These are phyloP conservation scores for Crotalaria pallida DNA, from an alignment of 306 rosid genomes.

Conservation along the genomic window DNA sequence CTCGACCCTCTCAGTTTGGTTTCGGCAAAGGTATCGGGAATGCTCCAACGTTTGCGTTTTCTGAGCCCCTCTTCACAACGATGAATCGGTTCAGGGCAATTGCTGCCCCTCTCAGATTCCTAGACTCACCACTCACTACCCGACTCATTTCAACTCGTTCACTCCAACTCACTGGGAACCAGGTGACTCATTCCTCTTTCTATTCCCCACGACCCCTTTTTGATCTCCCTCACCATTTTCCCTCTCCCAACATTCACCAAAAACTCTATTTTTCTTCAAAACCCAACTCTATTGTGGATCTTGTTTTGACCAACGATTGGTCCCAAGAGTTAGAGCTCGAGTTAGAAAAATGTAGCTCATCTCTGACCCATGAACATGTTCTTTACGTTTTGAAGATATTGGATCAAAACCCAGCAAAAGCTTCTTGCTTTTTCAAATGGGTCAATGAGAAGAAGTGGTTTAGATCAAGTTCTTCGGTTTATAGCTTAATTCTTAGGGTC, in stretches of 20 bases:
- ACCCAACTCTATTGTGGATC: constrained; percentile 52
- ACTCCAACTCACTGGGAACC: constrained; percentile 14
- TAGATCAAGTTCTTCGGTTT: constrained; percentile 53
- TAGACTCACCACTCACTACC: constrained; percentile 37
- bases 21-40: background rate
- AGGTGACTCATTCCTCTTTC: constrained; percentile 47
- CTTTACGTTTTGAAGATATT: constrained; percentile 62
- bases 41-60: background rate
- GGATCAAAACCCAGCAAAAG: constrained; percentile 55
- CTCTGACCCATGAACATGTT: constrained; percentile 59
- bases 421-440: constrained; percentile 69
- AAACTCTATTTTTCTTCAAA: constrained; percentile 49
- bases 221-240: constrained; percentile 12
- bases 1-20: too few species aligned
- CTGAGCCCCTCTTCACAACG: constrained; percentile 2
- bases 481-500: constrained; percentile 55
- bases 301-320: constrained; percentile 58
- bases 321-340: constrained; percentile 53
- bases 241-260: constrained; percentile 34
- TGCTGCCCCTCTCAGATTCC: constrained; percentile 32
- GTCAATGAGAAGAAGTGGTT: constrained; percentile 47
- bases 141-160: constrained; percentile 33
- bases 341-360: constrained; percentile 35
- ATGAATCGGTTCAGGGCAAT: constrained; percentile 59
- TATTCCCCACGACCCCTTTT: constrained; percentile 24